phyloP scores from a whole-genome alignment of 495 filamentous ascomycete species.

The Lophium mytilinum region DNA sequence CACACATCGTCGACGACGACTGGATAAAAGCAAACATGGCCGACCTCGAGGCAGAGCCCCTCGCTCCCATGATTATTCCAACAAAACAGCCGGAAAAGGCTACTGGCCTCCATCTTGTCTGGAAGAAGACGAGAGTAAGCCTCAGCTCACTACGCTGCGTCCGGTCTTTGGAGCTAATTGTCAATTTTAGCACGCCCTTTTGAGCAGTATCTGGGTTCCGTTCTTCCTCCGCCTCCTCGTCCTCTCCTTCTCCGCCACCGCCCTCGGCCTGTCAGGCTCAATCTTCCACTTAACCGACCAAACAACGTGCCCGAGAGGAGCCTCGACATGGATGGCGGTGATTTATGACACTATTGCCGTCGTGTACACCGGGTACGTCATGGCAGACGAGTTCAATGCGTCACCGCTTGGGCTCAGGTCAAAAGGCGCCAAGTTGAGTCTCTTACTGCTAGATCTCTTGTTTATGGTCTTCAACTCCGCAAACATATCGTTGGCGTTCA shows the following conservation, averaged over 20 bases:
- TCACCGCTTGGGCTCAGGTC: slow-evolving; percentile 84
- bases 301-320: slow-evolving; percentile 43
- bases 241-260: slow-evolving; percentile 70
- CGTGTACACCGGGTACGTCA: slow-evolving; percentile 86
- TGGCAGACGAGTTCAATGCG: slow-evolving; percentile 90
- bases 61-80: slow-evolving; percentile 30
- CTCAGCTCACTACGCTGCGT: slow-evolving; percentile 8
- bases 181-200: slow-evolving; percentile 15
- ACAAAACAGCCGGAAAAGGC: slow-evolving; percentile 40
- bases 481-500: slow-evolving; percentile 83
- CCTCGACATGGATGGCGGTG: slow-evolving; percentile 82
- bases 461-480: slow-evolving; percentile 96
- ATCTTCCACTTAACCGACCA: slow-evolving; percentile 56
- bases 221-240: slow-evolving; percentile 75
- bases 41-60: slow-evolving; percentile 43
- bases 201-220: slow-evolving; percentile 79
- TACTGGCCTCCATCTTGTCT: too few relatives aligned
- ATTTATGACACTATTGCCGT: slow-evolving; percentile 83
- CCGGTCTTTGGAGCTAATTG: neutral
- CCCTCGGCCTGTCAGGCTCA: slow-evolving; percentile 68
- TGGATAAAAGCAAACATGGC: slow-evolving; percentile 52
- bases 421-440: slow-evolving; percentile 71
- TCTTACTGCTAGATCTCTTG: slow-evolving; percentile 83
- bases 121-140: slow-evolving; percentile 47
- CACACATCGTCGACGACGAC: slow-evolving; percentile 41